Percentiles rank a stretch among this genome's conserved stretches.
phyloP scores from a whole-genome alignment of 1,284 basidiomycete genomes.

The Ustilago lituana region DNA sequence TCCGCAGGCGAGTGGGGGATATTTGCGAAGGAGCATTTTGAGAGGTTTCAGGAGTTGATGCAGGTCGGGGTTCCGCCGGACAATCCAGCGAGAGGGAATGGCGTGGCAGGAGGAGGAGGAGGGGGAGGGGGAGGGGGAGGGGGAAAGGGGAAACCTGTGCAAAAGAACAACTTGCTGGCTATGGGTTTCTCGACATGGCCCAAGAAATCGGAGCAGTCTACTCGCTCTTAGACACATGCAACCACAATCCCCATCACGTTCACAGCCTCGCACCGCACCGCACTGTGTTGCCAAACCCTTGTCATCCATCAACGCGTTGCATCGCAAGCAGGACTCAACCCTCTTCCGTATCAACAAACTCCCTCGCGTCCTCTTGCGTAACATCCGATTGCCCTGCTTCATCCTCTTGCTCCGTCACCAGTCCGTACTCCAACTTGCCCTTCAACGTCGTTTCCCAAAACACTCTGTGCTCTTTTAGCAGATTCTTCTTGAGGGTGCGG shows the following conservation, averaged over 20 bases:
- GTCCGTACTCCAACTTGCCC: constrained; percentile 25
- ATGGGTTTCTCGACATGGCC: constrained; percentile 44
- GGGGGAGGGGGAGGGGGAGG: background rate
- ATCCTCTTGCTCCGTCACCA: constrained; percentile 42
- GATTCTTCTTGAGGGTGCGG: constrained; percentile 24
- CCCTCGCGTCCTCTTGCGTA: constrained; percentile 26
- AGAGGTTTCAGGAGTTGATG: constrained; percentile 48
- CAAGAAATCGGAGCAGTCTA: constrained; percentile 14
- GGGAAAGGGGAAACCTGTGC: constrained; percentile 19
- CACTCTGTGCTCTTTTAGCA: constrained; percentile 19
- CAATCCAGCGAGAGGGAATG: background rate
- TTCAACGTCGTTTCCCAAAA: constrained; percentile 37
- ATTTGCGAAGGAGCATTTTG: constrained; percentile 46
- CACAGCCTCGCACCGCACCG: too few species aligned
- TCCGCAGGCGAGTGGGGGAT: constrained; percentile 53
- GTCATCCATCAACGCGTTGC: too few species aligned
- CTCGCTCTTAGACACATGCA: background rate
- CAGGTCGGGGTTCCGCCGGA: constrained; percentile 53
- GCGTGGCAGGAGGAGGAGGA: too few species aligned
- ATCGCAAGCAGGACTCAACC: too few species aligned
- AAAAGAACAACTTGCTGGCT: constrained; percentile 36
- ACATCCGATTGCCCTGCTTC: constrained; percentile 46
- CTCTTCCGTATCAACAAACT: constrained; percentile 42
- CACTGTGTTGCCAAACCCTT: too few species aligned
- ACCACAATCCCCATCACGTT: constrained; percentile 2